Evolutionary conservation across 176 grass and related monocot genomes (phyloP), one percentile per base, ranked within the genome.

Genomic region (Hordeum marinum): DNA sequence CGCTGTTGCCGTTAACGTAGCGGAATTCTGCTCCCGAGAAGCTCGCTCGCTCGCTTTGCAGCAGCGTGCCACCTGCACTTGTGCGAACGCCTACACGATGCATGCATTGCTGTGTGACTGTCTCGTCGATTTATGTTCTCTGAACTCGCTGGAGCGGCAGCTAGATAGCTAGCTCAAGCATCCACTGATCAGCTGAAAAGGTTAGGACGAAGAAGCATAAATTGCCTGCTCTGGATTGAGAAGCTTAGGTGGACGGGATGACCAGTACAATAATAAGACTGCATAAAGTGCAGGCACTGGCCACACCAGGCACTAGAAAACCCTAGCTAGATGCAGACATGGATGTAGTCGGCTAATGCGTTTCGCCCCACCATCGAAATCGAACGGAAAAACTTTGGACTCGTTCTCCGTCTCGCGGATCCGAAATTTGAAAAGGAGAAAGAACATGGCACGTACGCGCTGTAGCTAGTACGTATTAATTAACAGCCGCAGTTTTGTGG

Each of bases 291-390:
- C 63, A 21, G 17, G 17, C 15, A 11, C 65, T 39, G 65, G 18
- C 31, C 31, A 67, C 9, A 67, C 35, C 31, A n/a, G 27, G 46
- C 4, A 32, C 42, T 31, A 32, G 73, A n/a, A 36, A 20, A 34
- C 21, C 23, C 52, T n/a, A n/a, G n/a, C 3, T 17, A 29, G 4
- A 55, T 7, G 7, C 27, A 41, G 9, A 3, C 20, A 17, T 3
- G 7, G 3, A 68, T 13, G 3, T 23, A 34, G 87, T 89, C 82
- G 77, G 87, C 87, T 80, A 89, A 80, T 89, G 87, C 82, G 68
- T 37, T 80, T 81, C 36, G 20, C 21, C 9, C 6, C 17, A 18
- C 86, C 72, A 48, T 77, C 72, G 68, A 32, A 9, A 52, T 14
- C 5, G 40, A 39, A 39, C 18, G 13, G 6, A 80, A 52, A 63